Percentiles rank a stretch among this genome's conserved stretches.
Conservation (phyloP, 441 rosid genomes). For the Eutrema salsugineum region DNA sequence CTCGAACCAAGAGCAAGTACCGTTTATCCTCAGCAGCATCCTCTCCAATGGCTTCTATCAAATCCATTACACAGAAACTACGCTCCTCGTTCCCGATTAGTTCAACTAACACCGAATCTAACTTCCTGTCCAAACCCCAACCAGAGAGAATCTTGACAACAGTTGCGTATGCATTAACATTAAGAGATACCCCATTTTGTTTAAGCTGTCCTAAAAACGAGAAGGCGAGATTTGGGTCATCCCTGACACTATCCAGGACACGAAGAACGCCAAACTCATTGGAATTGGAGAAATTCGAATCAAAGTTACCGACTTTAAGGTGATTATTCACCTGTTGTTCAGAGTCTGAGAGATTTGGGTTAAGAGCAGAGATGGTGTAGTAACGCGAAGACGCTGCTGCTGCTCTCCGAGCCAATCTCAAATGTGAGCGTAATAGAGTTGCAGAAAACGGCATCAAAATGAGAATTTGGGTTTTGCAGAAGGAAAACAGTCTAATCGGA, state of each 20-base stretch:
- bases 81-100: constrained; percentile 27
- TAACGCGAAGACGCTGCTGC: constrained; percentile 2
- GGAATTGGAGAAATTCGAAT: background rate
- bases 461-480: background rate
- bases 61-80: constrained; percentile 37
- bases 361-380: constrained; percentile 17
- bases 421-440: background rate
- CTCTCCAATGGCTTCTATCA: constrained; percentile 39
- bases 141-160: constrained; percentile 43
- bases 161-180: constrained; percentile 46
- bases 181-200: constrained; percentile 33
- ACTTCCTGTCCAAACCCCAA: constrained; percentile 39
- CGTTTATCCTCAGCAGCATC: constrained; percentile 20
- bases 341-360: constrained; percentile 20
- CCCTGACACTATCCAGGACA: constrained; percentile 10
- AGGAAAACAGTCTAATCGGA: background rate
- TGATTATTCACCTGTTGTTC: constrained; percentile 13
- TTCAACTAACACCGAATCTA: constrained; percentile 43
- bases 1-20: constrained; percentile 23
- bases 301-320: background rate
- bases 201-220: constrained; percentile 38
- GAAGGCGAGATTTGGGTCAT: constrained; percentile 38
- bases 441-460: constrained; percentile 27
- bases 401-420: background rate
- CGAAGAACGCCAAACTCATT: constrained; percentile 17